Evolutionary conservation across 306 rosid genomes (phyloP).

Genomic region (Corylus americana): DNA sequence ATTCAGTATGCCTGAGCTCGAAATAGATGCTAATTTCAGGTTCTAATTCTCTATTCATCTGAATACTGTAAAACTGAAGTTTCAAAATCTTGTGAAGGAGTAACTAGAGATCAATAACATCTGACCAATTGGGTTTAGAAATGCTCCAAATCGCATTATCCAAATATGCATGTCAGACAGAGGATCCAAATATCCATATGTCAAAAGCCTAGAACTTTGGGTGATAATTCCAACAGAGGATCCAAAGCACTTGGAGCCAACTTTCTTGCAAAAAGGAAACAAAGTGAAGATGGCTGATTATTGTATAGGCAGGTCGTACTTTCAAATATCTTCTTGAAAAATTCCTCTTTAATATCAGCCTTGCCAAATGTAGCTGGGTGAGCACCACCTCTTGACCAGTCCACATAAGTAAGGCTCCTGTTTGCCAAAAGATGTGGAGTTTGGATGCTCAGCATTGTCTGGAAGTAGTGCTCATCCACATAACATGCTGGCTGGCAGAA

Average conservation of each 20-base stretch:
- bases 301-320: conserved; percentile 72
- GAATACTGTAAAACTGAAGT: conserved; percentile 29
- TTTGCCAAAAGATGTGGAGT: conserved; percentile 83
- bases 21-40: conserved; percentile 34
- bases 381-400: conserved; percentile 99
- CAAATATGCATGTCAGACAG: conserved; percentile 52
- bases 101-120: conserved; percentile 28
- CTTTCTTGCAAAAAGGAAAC: conserved; percentile 91
- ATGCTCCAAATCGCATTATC: conserved; percentile 27
- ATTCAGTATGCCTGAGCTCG: conserved; percentile 29
- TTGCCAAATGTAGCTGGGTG: conserved; percentile 98
- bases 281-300: conserved; percentile 79
- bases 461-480: conserved; percentile 98
- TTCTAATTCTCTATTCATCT: conserved; percentile 40
- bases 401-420: conserved; percentile 85
- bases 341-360: conserved; percentile 72
- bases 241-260: conserved; percentile 91
- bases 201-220: conserved; percentile 73
- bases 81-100: conserved; percentile 33
- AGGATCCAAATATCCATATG: conserved; percentile 48
- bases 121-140: conserved; percentile 27
- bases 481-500: conserved; percentile 86
- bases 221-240: conserved; percentile 68
- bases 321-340: conserved; percentile 62
- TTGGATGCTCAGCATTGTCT: conserved; percentile 76